Conservation (phyloP, 345 rosid species). For the Citrus cavaleriei region DNA sequence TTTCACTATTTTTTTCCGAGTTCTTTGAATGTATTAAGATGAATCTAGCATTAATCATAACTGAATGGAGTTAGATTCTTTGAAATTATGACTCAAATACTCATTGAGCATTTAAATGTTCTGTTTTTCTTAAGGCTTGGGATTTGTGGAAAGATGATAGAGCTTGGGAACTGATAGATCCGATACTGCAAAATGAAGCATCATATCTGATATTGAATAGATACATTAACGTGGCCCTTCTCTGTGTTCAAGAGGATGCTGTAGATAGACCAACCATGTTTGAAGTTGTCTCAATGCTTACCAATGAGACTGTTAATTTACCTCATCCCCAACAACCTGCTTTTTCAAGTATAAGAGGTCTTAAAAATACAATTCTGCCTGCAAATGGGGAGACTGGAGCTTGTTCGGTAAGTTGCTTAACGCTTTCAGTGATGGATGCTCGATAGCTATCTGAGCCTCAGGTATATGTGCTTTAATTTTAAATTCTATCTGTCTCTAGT, state of each 20-base stretch:
- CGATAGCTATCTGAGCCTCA: not conserved
- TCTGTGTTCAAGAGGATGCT: conserved; percentile 21
- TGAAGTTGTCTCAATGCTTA: conserved; percentile 18
- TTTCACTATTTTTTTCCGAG: not conserved
- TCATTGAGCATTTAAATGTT: not conserved
- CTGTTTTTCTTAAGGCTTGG: conserved; percentile 26
- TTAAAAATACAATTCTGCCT: not conserved
- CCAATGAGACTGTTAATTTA: conserved; percentile 2
- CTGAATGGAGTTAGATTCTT: no score
- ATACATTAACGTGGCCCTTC: conserved; percentile 7
- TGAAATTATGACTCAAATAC: not conserved
- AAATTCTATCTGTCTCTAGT: not conserved
- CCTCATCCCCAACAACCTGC: conserved; percentile 23
- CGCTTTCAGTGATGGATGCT: not conserved
- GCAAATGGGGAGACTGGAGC: not conserved
- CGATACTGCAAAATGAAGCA: not conserved
- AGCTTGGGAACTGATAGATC: conserved; percentile 11
- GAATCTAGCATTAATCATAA: not conserved
- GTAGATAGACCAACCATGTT: conserved; percentile 25
- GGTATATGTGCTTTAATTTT: not conserved
- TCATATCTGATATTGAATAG: not conserved
- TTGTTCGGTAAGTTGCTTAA: not conserved
- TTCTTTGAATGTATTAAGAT: no score
- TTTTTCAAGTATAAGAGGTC: conserved; percentile 3
- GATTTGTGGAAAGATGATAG: conserved; percentile 20